A percentile compares a stretch with the other conserved stretches of the same genome.
Evolutionary conservation across 1,284 basidiomycete species (phyloP).

Genomic region (Wolfiporia cocos): DNA sequence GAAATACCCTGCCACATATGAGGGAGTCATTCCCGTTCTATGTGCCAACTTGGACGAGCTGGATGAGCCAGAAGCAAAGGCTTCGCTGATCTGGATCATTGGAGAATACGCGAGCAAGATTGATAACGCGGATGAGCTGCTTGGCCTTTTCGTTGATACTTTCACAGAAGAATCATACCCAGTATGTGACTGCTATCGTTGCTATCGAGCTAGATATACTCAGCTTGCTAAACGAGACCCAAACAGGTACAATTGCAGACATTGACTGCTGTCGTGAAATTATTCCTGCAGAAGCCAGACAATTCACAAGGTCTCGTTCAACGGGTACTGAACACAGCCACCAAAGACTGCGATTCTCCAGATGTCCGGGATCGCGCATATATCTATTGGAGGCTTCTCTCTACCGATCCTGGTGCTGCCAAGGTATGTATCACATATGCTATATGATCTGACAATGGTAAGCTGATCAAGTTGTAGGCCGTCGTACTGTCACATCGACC

Average conservation of each 20-base stretch:
- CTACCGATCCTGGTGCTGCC: conserved; percentile 89
- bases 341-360: conserved; percentile 95
- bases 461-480: conserved; percentile 41
- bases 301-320: conserved; percentile 89
- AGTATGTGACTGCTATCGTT: conserved; percentile 36
- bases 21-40: conserved; percentile 92
- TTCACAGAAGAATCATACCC: conserved; percentile 94
- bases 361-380: conserved; percentile 96
- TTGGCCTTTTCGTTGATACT: conserved; percentile 86
- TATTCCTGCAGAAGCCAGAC: conserved; percentile 94
- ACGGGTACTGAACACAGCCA: conserved; percentile 86
- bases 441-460: too few species aligned
- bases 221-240: too few species aligned
- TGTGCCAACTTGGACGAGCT: conserved; percentile 95
- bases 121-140: conserved; percentile 90
- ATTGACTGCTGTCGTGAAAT: conserved; percentile 93
- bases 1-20: conserved; percentile 96
- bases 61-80: conserved; percentile 97
- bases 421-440: conserved; percentile 67
- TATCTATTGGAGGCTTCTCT: conserved; percentile 94
- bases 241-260: conserved; percentile 89
- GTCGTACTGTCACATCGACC: conserved; percentile 91
- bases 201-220: too few species aligned
- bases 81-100: conserved; percentile 98
- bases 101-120: conserved; percentile 98